A percentile compares a stretch with the other conserved stretches of the same genome.
phyloP scores from a whole-genome alignment of 2,329 filamentous ascomycete species.

The Hypomyces rosellus region DNA sequence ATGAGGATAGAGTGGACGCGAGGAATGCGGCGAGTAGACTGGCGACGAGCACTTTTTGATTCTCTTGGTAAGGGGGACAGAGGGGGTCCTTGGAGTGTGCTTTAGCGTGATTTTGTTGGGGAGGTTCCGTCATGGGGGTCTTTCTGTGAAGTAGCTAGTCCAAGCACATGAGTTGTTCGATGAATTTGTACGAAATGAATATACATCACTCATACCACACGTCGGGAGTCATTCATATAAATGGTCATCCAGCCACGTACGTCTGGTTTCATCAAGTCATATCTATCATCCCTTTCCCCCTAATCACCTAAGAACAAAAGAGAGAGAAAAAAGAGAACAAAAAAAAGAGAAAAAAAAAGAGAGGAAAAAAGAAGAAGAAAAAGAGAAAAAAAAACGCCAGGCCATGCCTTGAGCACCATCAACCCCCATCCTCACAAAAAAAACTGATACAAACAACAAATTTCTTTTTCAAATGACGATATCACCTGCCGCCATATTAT shows the following conservation, averaged over 20 bases:
- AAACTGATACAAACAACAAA: too few relatives aligned
- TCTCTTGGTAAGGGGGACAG: background rate
- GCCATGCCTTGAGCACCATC: background rate
- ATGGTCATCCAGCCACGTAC: background rate
- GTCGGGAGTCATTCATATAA: too few relatives aligned
- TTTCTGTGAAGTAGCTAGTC: too few relatives aligned
- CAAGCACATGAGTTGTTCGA: too few relatives aligned
- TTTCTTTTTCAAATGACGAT: constrained; percentile 21
- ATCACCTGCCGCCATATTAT: constrained; percentile 22
- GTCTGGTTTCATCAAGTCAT: background rate
- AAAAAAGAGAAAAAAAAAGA: background rate
- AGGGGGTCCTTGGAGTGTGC: background rate
- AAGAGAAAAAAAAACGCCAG: background rate
- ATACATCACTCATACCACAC: too few relatives aligned
- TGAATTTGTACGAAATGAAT: too few relatives aligned
- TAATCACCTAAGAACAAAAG: background rate
- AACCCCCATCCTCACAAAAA: too few relatives aligned
- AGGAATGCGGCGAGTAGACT: constrained; percentile 90
- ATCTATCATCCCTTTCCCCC: background rate
- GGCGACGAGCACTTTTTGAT: constrained; percentile 84
- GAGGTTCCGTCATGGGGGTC: too few relatives aligned
- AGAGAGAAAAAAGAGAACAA: too few relatives aligned
- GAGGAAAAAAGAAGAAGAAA: too few relatives aligned
- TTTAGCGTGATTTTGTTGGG: too few relatives aligned
- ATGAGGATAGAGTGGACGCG: constrained; percentile 91